Base-by-base conservation (phyloP, 257 asterid genomes). In the Dorcoceras hygrometricum region DNA sequence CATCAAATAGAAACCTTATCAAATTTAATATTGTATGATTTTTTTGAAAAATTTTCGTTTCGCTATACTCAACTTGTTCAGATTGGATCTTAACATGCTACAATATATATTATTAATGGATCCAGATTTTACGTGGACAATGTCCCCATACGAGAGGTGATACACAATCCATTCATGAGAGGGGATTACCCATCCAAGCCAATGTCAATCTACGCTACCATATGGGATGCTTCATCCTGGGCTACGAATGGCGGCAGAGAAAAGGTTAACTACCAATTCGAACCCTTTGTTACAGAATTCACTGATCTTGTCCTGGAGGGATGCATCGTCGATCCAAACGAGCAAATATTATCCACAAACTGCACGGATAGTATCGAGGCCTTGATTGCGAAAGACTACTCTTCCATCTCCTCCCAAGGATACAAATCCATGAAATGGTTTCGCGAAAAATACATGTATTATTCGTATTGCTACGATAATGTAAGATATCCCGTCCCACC, bases 201-300 rank as follows among this genome's bases (percentile, higher is more conserved):
- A 6, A 92, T 92, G 98, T 84, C 98, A 23, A 63, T 89, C 1
- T 92, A 92, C 65, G 97, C 95, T 64, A 92, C 98, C 62, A 89
- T 92, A 10, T 92, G 98, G 98, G 98, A 92, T 32, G 98, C 96
- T 5, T 92, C 98, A 0, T 63, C 89, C 2, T 92, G 98, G 98
- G 98, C 98, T 9, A 92, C 98, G 2, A 76, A 81, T 59, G 98
- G 98, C 1, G 98, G 98, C 65, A 85, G 81, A 65, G 86, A 77
- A 71, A 92, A 86, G 67, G 95, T 89, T 5, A 55, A 92, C 82
- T 89, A 92, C 76, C 63, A 68, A 18, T 76, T 34, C 70, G 86
- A 92, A 36, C 98, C 98, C 29, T 92, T 92, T 62, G 73, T 73
- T 3, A 77, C 98, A 2, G 89, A 83, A 63, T 86, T 92, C 75